Base-by-base conservation (phyloP, 371 early-diverging fungal species). In the Mucor lusitanicus region DNA sequence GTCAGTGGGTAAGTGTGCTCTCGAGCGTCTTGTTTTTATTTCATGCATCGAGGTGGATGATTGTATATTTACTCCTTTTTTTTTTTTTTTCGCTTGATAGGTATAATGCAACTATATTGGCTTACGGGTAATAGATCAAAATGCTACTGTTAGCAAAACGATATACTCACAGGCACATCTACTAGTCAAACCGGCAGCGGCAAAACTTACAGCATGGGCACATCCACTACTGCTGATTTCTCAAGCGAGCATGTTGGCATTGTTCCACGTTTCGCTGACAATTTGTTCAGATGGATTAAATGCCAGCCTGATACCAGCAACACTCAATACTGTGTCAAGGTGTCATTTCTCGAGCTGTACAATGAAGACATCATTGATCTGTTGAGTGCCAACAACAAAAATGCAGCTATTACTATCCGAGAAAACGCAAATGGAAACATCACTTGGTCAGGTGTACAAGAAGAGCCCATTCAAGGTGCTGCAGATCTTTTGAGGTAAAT, bases 391-490 rank as follows among this genome's bases (percentile, higher is more conserved):
- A 61, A 44, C 27, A 54, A 35, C 19, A 37, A 54, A 11, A 65
- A 65, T 40, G 30, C 65, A 12, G 63, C 63, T 27, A 65, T 69
- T 42, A 68, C 88, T 15, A 94, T 97, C 57, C 87, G 99, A 37
- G 96, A 99, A 77, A 99, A 99, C 81, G 77, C 85, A 15, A 85
- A 89, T 61, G 99, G 98, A 59, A 91, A 92, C 59, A 94, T 97
- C 60, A 85, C 88, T 64, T 96, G 97, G 94, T 79, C 86, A 3
- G 97, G 97, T 33, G 93, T 95, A 8, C 82, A 86, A 30, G 98
- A 98, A 80, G 87, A 90, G 42, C 71, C 78, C 5, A 94, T 95
- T n/a, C 50, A 71, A 0, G 85, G 84, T 9, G 88, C 94, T 3
- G 85, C 88, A 44, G 96, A 92, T 57, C 83, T 96, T 21, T 73